phyloP scores from a whole-genome alignment of 257 asterid species.

The Solanum piurae region DNA sequence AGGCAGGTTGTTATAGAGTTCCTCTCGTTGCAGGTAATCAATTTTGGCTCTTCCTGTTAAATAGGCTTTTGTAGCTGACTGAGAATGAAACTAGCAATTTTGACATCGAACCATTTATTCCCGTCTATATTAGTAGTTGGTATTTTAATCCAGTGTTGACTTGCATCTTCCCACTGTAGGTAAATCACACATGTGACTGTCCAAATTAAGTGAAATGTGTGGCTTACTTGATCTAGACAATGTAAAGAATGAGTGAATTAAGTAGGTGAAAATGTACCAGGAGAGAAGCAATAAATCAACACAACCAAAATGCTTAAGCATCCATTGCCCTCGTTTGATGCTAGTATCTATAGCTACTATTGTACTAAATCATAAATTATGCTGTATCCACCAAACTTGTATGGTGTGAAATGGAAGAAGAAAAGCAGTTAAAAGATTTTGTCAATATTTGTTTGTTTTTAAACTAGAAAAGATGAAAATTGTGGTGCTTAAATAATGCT shows the following conservation, averaged over 20 bases:
- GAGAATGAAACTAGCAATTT: background rate
- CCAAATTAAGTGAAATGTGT: background rate
- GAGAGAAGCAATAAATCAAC: background rate
- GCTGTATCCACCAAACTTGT: background rate
- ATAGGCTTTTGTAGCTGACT: background rate
- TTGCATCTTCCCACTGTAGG: background rate
- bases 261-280: background rate
- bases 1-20: background rate
- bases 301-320: background rate
- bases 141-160: background rate
- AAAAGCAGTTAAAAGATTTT: background rate
- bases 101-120: background rate
- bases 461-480: background rate
- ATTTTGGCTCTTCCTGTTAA: background rate
- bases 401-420: background rate
- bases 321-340: background rate
- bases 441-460: background rate
- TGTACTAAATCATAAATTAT: background rate
- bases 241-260: background rate
- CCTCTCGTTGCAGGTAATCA: background rate
- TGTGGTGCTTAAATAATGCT: background rate
- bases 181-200: background rate
- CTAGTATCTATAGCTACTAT: background rate
- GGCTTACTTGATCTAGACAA: background rate
- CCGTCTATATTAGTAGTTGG: background rate